Evolutionary conservation across 805 yeast genomes (phyloP).

Genomic region (Metschnikowia bowlesiae): DNA sequence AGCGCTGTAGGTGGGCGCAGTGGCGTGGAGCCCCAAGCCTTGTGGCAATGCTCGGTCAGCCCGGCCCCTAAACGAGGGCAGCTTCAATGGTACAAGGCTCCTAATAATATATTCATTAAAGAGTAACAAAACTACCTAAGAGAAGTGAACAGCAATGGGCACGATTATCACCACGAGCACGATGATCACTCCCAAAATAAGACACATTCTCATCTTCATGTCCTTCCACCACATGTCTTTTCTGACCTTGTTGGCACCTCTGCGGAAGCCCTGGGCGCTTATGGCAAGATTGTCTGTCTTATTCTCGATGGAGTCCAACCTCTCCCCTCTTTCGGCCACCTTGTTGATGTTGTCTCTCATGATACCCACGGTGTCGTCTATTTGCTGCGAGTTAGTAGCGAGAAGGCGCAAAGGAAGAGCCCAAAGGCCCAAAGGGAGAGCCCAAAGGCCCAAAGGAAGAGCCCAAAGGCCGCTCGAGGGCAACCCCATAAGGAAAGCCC

Average conservation of each 20-base stretch:
- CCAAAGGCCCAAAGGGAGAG: no score
- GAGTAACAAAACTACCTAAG: constrained; percentile 11
- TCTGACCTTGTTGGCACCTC: constrained; percentile 96
- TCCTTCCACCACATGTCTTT: constrained; percentile 99
- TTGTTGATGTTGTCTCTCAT: constrained; percentile 97
- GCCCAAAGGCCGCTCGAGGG: constrained; percentile 17
- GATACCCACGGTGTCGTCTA: constrained; percentile 93
- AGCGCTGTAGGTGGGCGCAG: no score
- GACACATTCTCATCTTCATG: constrained; percentile 91
- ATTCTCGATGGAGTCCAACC: constrained; percentile 85
- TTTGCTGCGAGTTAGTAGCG: constrained; percentile 51
- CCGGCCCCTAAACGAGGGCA: no score
- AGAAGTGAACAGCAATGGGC: constrained; percentile 89
- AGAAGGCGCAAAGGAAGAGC: neutral
- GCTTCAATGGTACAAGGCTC: neutral
- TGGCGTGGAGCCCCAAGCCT: no score
- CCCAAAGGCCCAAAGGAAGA: constrained; percentile 18
- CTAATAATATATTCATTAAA: constrained; percentile 1
- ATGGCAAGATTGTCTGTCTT: constrained; percentile 90
- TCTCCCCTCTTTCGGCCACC: constrained; percentile 92
- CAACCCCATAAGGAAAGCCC: neutral
- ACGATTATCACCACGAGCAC: constrained; percentile 84
- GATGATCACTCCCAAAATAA: constrained; percentile 71
- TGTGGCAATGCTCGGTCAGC: no score
- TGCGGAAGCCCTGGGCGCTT: constrained; percentile 89